A percentile compares a stretch with the other conserved stretches of the same genome.
These are phyloP conservation scores for Sporobolomyces phaffii DNA, from an alignment of 768 basidiomycete species.

Conservation along the genomic window DNA sequence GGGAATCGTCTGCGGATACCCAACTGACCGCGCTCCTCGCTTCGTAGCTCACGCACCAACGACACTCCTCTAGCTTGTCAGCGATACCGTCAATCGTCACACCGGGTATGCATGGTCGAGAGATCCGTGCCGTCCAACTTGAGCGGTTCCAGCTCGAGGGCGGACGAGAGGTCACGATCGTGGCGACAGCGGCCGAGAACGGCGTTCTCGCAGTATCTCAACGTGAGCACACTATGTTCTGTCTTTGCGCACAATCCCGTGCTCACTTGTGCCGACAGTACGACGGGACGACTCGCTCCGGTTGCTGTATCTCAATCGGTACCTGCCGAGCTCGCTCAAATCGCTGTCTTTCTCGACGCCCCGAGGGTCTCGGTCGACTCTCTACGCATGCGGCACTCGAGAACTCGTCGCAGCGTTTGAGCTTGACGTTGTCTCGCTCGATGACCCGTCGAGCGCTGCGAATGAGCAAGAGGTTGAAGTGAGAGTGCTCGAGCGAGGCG, in stretches of 20 bases:
- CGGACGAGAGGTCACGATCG: background rate
- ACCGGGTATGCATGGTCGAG: conserved; percentile 11
- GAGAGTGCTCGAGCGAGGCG: background rate
- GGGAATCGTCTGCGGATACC: too few relatives aligned
- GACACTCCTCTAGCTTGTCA: background rate
- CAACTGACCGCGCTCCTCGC: background rate
- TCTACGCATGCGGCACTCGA: conserved; percentile 19
- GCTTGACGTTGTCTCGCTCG: background rate
- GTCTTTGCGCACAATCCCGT: too few relatives aligned
- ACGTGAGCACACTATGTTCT: background rate
- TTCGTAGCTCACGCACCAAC: background rate
- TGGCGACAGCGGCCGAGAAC: conserved; percentile 23
- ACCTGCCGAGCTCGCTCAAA: conserved; percentile 18
- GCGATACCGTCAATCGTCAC: background rate
- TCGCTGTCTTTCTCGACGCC: conserved; percentile 3
- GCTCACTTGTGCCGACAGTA: background rate
- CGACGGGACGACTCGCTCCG: background rate
- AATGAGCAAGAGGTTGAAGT: background rate
- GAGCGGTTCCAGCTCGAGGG: background rate
- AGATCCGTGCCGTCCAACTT: background rate
- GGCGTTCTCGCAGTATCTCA: conserved; percentile 5
- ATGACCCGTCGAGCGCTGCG: background rate
- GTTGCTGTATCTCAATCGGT: background rate
- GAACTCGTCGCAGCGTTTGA: conserved; percentile 6
- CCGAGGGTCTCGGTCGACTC: background rate